Percentiles rank a stretch among this genome's conserved stretches.
Conservation (phyloP, 2,329 filamentous ascomycete genomes). For the Aspergillus aculeatinus region DNA sequence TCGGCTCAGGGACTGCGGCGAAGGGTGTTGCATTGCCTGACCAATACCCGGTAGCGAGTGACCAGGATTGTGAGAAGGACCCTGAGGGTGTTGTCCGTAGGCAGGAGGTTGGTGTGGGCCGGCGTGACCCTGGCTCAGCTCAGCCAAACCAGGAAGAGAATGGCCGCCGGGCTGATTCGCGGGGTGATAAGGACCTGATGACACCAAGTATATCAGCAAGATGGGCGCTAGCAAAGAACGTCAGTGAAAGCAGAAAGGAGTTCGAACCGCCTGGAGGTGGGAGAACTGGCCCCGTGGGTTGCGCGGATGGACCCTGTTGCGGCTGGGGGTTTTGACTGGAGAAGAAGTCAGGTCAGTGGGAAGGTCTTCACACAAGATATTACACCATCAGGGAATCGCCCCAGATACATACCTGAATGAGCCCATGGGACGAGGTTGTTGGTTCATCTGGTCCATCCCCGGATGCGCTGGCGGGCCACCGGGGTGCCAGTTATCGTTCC, state of each 20-base stretch:
- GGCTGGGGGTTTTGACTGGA: conserved; percentile 39
- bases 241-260: not conserved
- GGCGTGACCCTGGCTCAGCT: conserved; percentile 46
- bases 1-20: conserved; percentile 43
- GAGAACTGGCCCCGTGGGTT: conserved; percentile 40
- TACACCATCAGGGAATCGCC: not conserved
- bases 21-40: conserved; percentile 45
- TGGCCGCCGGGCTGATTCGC: conserved; percentile 44
- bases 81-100: conserved; percentile 44
- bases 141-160: conserved; percentile 47
- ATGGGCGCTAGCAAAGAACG: not conserved
- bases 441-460: conserved; percentile 45
- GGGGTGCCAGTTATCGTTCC: conserved; percentile 46
- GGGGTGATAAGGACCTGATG: conserved; percentile 42
- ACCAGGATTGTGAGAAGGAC: conserved; percentile 35
- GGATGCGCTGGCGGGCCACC: conserved; percentile 43
- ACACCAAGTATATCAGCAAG: conserved; percentile 20
- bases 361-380: not conserved
- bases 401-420: conserved; percentile 43
- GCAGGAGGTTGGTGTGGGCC: conserved; percentile 42
- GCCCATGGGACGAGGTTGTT: conserved; percentile 44
- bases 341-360: not conserved
- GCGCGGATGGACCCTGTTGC: conserved; percentile 40
- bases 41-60: conserved; percentile 44
- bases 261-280: conserved; percentile 42